Base-by-base conservation (phyloP, 2,329 filamentous ascomycete species). In the Mycosphaerella sp. region DNA sequence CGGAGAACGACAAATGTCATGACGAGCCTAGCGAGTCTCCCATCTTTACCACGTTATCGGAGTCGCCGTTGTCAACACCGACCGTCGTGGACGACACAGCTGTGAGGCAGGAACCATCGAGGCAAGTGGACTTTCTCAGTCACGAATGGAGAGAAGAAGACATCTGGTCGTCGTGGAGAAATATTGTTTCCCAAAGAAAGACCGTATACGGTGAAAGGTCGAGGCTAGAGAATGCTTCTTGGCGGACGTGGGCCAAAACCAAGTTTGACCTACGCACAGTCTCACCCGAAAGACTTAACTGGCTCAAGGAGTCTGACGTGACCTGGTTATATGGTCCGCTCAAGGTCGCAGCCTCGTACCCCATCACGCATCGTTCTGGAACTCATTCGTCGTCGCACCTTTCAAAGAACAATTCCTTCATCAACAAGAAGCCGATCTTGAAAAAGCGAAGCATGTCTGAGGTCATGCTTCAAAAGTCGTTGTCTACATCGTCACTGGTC, bases 381-480 rank as follows among this genome's bases (percentile, higher is more conserved):
- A 75, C 75, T 10, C 77, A 79, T 41, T 73, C 76, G 17, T 71
- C 71, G 18, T 80, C 77, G 59, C 73, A 73, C 12, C 65, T 84
- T 5, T 82, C 80, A 12, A 81, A 80, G 47, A 79, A 74, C 35
- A 80, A 77, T 59, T 89, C 87, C 0, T 85, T 89, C 57, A 71
- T 86, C 58, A 81, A 82, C 61, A 89, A 90, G 71, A 95, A 95
- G 71, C 88, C 90, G 1, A 97, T 97, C 53, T 72, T 98, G 53
- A 97, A 97, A 73, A 97, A 96, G 76, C 82, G 90, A 59, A 95
- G 88, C 69, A 91, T 95, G 78, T 97, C 91, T 0, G 91, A 97
- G 69, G 80, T 94, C 37, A 95, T 97, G 81, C 79, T 97, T 7
- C 89, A 95, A 67, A 81, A 85, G 56, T 96, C 90, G 0, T 70